Percentiles rank a stretch among this genome's conserved stretches.
phyloP scores from a whole-genome alignment of 2,329 filamentous ascomycete species.

The Sarocladium brachiariae region DNA sequence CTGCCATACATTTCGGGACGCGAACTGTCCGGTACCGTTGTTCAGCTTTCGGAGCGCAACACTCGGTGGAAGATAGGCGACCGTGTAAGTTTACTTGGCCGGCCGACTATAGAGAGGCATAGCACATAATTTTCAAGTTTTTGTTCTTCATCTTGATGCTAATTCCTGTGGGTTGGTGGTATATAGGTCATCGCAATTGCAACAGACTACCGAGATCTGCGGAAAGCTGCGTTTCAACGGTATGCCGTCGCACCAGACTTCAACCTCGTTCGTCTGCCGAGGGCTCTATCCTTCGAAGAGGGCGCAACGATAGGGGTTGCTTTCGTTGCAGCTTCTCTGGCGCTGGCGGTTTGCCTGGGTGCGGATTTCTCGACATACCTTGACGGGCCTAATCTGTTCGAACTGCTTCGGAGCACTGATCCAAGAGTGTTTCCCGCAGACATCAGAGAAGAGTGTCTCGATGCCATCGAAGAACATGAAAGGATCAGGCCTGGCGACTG shows the following conservation, averaged over 20 bases:
- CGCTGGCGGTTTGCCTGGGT: constrained; percentile 63
- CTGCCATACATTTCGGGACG: constrained; percentile 64
- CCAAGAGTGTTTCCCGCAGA: constrained; percentile 49
- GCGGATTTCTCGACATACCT: constrained; percentile 51
- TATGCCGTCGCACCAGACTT: constrained; percentile 59
- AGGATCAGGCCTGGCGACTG: constrained; percentile 57
- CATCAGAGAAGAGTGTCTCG: constrained; percentile 56
- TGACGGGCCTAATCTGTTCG: constrained; percentile 52
- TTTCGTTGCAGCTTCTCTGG: constrained; percentile 61
- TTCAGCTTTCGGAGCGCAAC: constrained; percentile 29
- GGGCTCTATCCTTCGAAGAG: constrained; percentile 41
- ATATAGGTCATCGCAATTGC: constrained; percentile 53
- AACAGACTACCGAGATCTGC: constrained; percentile 65
- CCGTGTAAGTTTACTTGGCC: constrained; percentile 27
- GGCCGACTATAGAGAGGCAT: too few species aligned
- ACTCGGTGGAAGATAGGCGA: constrained; percentile 51
- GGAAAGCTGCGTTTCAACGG: constrained; percentile 66
- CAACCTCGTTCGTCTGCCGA: constrained; percentile 58
- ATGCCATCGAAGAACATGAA: constrained; percentile 43
- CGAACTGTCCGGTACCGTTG: constrained; percentile 61
- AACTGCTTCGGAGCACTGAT: constrained; percentile 39
- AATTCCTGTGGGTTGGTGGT: too few species aligned
- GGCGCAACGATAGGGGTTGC: constrained; percentile 63
- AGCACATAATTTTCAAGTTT: too few species aligned
- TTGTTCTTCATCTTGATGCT: too few species aligned